Conservation (phyloP, 192 early-diverging fungal genomes). For the Linnemannia exigua region DNA sequence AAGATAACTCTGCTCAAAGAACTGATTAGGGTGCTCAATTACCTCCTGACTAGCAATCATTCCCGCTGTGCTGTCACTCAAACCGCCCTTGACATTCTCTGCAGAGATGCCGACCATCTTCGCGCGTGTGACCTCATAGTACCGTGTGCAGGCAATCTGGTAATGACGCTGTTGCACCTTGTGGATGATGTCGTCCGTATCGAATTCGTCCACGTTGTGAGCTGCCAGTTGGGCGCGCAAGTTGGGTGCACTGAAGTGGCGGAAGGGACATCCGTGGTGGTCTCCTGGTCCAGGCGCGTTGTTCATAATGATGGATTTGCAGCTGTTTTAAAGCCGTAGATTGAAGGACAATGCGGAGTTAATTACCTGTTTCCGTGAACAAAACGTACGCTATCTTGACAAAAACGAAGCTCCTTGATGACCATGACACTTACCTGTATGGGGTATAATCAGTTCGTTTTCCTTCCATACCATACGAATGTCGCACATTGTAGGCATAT, state of each 20-base stretch:
- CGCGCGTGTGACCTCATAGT: conserved; percentile 82
- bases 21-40: conserved; percentile 97
- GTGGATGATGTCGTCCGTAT: conserved; percentile 73
- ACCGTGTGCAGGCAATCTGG: conserved; percentile 93
- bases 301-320: conserved; percentile 87
- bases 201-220: conserved; percentile 72
- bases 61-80: conserved; percentile 18
- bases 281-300: conserved; percentile 87
- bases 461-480: conserved; percentile 97
- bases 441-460: conserved; percentile 84
- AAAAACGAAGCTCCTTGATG: not conserved
- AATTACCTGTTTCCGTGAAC: not conserved
- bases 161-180: conserved; percentile 84
- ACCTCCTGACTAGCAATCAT: conserved; percentile 64
- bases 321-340: conserved; percentile 58
- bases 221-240: conserved; percentile 72
- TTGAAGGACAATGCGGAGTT: not conserved
- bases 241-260: conserved; percentile 78
- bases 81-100: conserved; percentile 33
- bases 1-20: conserved; percentile 74
- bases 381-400: no score
- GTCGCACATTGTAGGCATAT: conserved; percentile 95
- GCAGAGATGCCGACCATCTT: conserved; percentile 31
- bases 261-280: conserved; percentile 97
- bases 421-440: conserved; percentile 64